Conservation (phyloP, 208 protist species). For the Trypanosoma platydactyli region DNA sequence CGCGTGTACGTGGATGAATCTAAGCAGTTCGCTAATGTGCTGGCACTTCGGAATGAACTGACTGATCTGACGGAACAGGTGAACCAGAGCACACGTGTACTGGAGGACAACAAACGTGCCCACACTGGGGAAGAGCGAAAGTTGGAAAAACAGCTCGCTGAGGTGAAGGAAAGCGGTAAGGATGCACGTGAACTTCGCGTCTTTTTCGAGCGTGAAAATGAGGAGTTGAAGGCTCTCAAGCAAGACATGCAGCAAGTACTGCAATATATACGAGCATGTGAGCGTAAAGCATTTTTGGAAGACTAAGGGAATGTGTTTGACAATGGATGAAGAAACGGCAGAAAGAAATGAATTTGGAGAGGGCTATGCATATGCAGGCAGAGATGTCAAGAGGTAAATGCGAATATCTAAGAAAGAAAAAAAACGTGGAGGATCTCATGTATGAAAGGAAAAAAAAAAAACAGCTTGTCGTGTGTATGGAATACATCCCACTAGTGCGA, state of each 20-base stretch:
- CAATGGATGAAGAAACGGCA: background rate
- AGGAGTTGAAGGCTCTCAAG: conserved; percentile 69
- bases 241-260: conserved; percentile 77
- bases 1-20: conserved; percentile 54
- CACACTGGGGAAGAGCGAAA: conserved; percentile 36
- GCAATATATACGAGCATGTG: conserved; percentile 75
- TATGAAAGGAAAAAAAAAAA: conserved; percentile 6
- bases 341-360: background rate
- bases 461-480: too few species aligned
- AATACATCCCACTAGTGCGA: too few species aligned
- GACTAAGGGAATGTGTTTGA: background rate
- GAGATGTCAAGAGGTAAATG: background rate
- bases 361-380: background rate
- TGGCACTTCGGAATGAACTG: conserved; percentile 47
- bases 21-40: conserved; percentile 45
- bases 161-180: conserved; percentile 48
- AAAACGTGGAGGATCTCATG: background rate
- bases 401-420: conserved; percentile 1
- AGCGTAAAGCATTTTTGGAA: conserved; percentile 38
- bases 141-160: conserved; percentile 51
- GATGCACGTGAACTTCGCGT: conserved; percentile 62
- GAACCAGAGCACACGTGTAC: conserved; percentile 55
- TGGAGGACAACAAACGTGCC: conserved; percentile 53
- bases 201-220: conserved; percentile 57
- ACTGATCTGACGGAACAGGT: conserved; percentile 70